A percentile compares a stretch with the other conserved stretches of the same genome.
These are phyloP conservation scores for Cladosporium sp. DNA, from an alignment of 2,329 filamentous ascomycete species.

Conservation along the genomic window DNA sequence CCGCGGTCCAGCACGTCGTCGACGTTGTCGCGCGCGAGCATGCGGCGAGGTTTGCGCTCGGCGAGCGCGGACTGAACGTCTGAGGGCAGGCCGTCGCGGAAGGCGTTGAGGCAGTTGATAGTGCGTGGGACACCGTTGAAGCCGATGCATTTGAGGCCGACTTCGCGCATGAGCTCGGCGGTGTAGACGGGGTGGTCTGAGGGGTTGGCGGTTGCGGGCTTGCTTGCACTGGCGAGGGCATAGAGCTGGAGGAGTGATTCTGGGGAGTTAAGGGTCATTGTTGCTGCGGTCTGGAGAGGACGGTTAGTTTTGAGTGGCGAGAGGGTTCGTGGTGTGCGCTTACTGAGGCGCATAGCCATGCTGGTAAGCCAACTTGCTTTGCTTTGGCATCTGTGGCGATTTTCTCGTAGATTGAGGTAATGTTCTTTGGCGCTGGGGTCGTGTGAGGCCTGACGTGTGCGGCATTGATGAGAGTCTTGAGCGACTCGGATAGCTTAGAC, in stretches of 20 bases:
- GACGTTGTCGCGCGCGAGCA: conserved; percentile 48
- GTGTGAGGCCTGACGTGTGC: conserved; percentile 66
- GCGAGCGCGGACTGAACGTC: conserved; percentile 54
- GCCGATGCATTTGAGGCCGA: conserved; percentile 74
- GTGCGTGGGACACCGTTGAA: conserved; percentile 77
- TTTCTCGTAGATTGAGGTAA: conserved; percentile 62
- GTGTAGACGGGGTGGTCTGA: conserved; percentile 47
- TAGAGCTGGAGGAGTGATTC: conserved; percentile 68
- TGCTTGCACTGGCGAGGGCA: conserved; percentile 40
- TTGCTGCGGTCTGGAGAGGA: conserved; percentile 66
- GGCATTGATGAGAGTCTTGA: conserved; percentile 74
- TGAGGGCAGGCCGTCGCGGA: conserved; percentile 62
- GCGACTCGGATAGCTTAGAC: conserved; percentile 69
- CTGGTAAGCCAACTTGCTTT: conserved; percentile 62
- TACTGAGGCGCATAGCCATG: conserved; percentile 69
- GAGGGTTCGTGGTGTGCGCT: conserved; percentile 23
- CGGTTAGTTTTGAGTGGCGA: background rate
- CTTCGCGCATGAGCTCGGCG: conserved; percentile 72
- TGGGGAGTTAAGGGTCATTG: conserved; percentile 84
- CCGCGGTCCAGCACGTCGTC: conserved; percentile 59
- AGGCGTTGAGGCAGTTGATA: conserved; percentile 78
- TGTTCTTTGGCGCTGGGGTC: conserved; percentile 62
- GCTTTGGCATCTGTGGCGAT: conserved; percentile 63
- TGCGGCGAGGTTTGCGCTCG: conserved; percentile 29
- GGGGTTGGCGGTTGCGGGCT: conserved; percentile 24